Conservation (phyloP, 179 eudicot species). For the Pouteria campechiana region DNA sequence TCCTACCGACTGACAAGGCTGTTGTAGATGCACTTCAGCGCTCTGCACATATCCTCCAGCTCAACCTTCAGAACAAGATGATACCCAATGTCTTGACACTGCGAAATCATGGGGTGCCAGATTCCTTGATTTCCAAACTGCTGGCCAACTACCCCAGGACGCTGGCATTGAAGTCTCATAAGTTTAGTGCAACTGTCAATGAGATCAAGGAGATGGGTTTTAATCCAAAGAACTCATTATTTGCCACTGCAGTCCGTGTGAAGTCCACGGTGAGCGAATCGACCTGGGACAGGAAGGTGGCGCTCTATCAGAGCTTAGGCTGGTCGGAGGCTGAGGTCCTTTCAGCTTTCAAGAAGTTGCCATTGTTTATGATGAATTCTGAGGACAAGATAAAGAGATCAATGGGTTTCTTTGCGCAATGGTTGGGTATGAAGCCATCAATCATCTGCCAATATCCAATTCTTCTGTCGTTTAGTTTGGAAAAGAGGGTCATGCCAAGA, state of each 20-base stretch:
- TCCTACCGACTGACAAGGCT: constrained; percentile 1
- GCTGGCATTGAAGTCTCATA: neutral
- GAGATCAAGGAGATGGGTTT: constrained; percentile 14
- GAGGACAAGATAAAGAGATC: constrained; percentile 10
- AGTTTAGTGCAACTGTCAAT: constrained; percentile 6
- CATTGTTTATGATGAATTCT: constrained; percentile 13
- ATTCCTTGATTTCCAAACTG: neutral
- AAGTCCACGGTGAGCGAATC: neutral
- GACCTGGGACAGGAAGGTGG: constrained; percentile 11
- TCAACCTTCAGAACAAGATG: neutral
- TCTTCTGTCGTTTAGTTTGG: constrained; percentile 1
- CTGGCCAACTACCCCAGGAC: neutral
- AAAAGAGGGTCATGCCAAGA: constrained; percentile 15
- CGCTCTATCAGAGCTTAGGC: constrained; percentile 20
- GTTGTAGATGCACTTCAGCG: neutral
- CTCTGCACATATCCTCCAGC: neutral
- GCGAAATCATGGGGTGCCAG: constrained; percentile 12
- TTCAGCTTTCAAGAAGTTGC: constrained; percentile 14
- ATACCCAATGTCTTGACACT: constrained; percentile 8
- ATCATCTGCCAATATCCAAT: neutral
- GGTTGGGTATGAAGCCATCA: constrained; percentile 7
- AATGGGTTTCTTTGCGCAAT: constrained; percentile 17
- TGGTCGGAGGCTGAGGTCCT: constrained; percentile 17
- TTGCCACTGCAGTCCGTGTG: constrained; percentile 5
- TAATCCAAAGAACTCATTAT: constrained; percentile 1